Percentiles rank a stretch among this genome's conserved stretches.
These are phyloP conservation scores for Neonothopanus nambi DNA, from an alignment of 1,284 basidiomycete species.

Conservation along the genomic window DNA sequence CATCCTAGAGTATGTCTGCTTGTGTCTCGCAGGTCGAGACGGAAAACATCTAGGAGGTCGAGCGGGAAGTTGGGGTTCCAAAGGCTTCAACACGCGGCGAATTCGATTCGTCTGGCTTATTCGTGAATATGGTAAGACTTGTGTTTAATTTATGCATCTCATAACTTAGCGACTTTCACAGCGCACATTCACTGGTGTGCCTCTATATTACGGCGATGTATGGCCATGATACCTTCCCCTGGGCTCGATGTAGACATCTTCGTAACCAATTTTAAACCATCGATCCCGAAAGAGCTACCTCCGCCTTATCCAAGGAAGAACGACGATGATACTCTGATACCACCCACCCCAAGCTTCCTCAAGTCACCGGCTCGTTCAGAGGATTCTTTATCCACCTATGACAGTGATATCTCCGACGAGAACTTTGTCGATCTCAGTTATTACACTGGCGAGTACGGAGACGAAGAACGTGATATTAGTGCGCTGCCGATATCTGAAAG, in stretches of 20 bases:
- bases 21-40: conserved; percentile 59
- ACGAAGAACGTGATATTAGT: conserved; percentile 31
- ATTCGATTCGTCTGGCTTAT: conserved; percentile 86
- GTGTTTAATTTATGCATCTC: not conserved
- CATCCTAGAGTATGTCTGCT: conserved; percentile 71
- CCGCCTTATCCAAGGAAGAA: conserved; percentile 4
- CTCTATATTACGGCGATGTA: conserved; percentile 65
- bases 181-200: conserved; percentile 88
- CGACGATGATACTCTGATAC: conserved; percentile 15
- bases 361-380: conserved; percentile 38
- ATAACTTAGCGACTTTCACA: conserved; percentile 25
- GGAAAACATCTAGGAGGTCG: conserved; percentile 45
- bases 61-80: conserved; percentile 43
- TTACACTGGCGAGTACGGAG: conserved; percentile 37
- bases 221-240: conserved; percentile 56
- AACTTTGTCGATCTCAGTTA: conserved; percentile 50
- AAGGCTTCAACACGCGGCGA: conserved; percentile 51
- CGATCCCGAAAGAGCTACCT: conserved; percentile 12
- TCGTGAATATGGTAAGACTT: conserved; percentile 71
- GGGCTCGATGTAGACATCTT: conserved; percentile 79
- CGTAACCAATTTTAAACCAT: conserved; percentile 58
- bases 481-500: conserved; percentile 37
- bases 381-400: conserved; percentile 32
- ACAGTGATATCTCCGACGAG: conserved; percentile 24
- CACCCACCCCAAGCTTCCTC: conserved; percentile 5